Percentiles rank a stretch among this genome's conserved stretches.
Evolutionary conservation across 2,329 filamentous ascomycete genomes (phyloP).

Genomic region (Xylariaceae sp.): DNA sequence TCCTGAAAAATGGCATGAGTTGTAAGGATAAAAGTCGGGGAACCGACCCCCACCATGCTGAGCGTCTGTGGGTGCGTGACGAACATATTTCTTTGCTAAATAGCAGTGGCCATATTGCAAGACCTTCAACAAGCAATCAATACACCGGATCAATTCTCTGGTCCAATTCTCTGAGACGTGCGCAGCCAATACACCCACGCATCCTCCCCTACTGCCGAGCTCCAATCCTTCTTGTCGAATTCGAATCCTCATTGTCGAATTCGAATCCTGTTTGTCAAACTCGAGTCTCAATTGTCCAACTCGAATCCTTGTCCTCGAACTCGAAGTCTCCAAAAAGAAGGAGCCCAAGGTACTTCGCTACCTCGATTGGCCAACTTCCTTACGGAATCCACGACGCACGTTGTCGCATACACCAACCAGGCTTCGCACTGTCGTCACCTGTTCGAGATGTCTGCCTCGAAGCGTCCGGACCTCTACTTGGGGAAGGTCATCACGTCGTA

Average conservation of each 20-base stretch:
- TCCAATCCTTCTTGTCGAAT: too few species aligned
- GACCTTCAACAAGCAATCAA: background rate
- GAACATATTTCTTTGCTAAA: background rate
- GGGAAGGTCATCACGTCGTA: slow-evolving; percentile 21
- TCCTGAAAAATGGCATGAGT: background rate
- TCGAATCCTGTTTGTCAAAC: too few species aligned
- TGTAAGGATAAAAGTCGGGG: background rate
- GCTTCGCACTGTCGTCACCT: background rate
- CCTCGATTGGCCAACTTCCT: background rate
- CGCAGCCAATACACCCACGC: background rate
- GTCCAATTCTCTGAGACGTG: background rate
- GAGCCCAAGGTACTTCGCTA: background rate
- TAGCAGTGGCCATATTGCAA: background rate
- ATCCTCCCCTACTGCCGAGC: too few species aligned
- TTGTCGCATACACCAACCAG: background rate
- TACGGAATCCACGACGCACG: background rate
- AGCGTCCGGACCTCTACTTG: slow-evolving; percentile 13
- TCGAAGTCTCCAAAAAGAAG: too few species aligned
- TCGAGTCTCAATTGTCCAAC: too few species aligned
- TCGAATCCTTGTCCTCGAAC: too few species aligned
- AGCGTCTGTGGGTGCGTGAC: background rate
- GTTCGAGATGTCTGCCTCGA: slow-evolving; percentile 10
- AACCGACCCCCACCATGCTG: too few species aligned
- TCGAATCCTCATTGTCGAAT: too few species aligned
- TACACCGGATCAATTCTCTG: background rate